phyloP scores from a whole-genome alignment of 2,329 filamentous ascomycete genomes.

The Apiospora kogelbergensis region DNA sequence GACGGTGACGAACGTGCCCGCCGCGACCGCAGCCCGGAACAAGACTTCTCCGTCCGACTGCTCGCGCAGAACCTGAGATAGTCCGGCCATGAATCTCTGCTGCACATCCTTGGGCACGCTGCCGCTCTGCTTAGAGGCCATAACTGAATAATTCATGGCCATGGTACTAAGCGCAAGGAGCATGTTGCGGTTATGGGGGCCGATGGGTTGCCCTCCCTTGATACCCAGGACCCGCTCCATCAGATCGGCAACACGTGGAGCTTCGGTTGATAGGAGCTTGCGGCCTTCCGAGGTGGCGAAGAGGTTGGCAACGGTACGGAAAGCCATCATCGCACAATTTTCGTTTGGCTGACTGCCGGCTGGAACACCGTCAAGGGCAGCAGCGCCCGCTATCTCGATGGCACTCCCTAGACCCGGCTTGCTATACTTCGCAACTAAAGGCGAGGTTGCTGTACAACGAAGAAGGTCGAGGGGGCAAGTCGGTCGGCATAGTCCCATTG shows the following conservation, averaged over 20 bases:
- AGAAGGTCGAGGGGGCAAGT: conserved; percentile 85
- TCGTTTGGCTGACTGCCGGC: conserved; percentile 61
- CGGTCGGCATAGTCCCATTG: conserved; percentile 79
- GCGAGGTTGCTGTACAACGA: conserved; percentile 73
- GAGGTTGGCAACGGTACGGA: conserved; percentile 79
- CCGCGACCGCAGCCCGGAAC: conserved; percentile 77
- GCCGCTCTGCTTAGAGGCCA: conserved; percentile 51
- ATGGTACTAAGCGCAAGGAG: conserved; percentile 79
- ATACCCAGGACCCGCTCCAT: conserved; percentile 62
- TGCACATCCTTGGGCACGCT: conserved; percentile 38
- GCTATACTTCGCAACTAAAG: conserved; percentile 62
- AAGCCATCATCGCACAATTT: conserved; percentile 86
- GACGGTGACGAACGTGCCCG: conserved; percentile 73
- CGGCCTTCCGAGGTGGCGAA: conserved; percentile 76
- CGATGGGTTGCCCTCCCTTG: conserved; percentile 47
- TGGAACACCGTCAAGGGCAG: conserved; percentile 43
- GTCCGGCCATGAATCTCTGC: conserved; percentile 56
- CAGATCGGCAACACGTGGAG: conserved; percentile 59
- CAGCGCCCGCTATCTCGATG: conserved; percentile 51
- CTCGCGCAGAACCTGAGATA: conserved; percentile 61
- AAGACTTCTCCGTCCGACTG: conserved; percentile 79
- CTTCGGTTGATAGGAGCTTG: conserved; percentile 51
- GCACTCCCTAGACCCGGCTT: conserved; percentile 56
- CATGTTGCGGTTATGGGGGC: conserved; percentile 70
- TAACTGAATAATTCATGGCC: conserved; percentile 81